These are phyloP conservation scores for Durio zibethinus DNA, from an alignment of 345 rosid species.

Conservation along the genomic window DNA sequence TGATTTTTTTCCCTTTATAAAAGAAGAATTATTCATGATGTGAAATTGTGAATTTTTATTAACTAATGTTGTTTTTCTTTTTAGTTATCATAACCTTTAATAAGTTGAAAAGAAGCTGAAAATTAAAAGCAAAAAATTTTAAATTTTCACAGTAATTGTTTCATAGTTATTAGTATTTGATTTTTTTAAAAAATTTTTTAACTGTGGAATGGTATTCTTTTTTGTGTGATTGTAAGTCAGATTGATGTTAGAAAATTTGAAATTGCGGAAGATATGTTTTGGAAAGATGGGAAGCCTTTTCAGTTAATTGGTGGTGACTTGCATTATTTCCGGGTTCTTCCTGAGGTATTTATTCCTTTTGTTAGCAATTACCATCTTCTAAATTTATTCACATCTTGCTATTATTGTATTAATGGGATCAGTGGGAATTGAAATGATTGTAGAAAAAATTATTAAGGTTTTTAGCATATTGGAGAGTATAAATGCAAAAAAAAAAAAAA, in stretches of 20 bases:
- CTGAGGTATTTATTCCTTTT: conserved; percentile 52
- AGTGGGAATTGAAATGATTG: not conserved
- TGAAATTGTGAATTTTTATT: not conserved
- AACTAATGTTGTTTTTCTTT: not conserved
- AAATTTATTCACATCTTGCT: not conserved
- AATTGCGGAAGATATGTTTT: conserved; percentile 71
- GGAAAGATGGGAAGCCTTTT: conserved; percentile 71
- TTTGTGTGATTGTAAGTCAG: conserved; percentile 24
- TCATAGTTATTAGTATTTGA: not conserved
- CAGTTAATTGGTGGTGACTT: conserved; percentile 89
- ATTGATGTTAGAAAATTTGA: conserved; percentile 39
- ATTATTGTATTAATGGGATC: not conserved
- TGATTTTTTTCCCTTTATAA: not conserved
- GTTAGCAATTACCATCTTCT: not conserved
- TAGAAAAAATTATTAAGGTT: not conserved
- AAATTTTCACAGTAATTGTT: not conserved
- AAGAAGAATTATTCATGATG: not conserved
- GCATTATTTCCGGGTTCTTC: conserved; percentile 87
- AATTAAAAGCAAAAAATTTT: not conserved
- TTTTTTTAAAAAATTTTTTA: too few relatives aligned
- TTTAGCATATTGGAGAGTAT: not conserved
- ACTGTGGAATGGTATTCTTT: not conserved
- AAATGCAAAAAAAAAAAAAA: not conserved
- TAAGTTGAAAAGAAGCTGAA: not conserved
- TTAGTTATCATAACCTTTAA: not conserved